Conservation (phyloP, 2,329 filamentous ascomycete genomes). For the Fusarium concolor region DNA sequence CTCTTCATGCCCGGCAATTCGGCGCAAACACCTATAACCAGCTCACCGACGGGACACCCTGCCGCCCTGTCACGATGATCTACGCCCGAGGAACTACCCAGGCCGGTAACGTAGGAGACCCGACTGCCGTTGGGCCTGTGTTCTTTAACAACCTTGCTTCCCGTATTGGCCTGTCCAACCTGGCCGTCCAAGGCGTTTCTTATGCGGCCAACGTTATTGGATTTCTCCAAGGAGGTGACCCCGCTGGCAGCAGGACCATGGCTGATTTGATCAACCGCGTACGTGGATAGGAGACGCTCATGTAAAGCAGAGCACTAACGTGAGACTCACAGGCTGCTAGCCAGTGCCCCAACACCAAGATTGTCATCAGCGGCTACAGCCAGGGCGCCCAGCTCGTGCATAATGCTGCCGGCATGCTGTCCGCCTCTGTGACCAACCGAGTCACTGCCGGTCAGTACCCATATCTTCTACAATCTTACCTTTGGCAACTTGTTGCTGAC, state of each 20-base stretch:
- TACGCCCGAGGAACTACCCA: constrained; percentile 5
- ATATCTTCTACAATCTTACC: rapidly evolving
- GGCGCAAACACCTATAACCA: neutral
- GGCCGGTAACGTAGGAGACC: neutral
- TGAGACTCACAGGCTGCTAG: neutral
- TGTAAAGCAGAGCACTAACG: neutral
- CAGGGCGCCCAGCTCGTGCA: neutral
- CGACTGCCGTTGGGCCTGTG: neutral
- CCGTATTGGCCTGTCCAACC: neutral
- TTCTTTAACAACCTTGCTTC: constrained; percentile 5
- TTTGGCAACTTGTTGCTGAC: neutral
- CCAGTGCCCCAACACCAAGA: constrained; percentile 1
- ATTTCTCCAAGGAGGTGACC: neutral
- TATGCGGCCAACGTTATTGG: neutral
- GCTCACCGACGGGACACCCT: constrained; percentile 6
- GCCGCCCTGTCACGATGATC: constrained; percentile 4
- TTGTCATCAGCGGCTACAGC: constrained; percentile 5
- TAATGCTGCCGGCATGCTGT: neutral
- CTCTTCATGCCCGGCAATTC: neutral
- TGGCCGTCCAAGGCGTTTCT: constrained; percentile 3
- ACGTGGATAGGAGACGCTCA: neutral
- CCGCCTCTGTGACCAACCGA: neutral
- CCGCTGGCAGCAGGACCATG: constrained; percentile 1
- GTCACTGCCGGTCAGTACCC: constrained; percentile 1
- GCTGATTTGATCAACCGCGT: neutral